These are phyloP conservation scores for Triticum turgidum DNA, from an alignment of 176 grass and related monocot genomes.

Conservation along the genomic window DNA sequence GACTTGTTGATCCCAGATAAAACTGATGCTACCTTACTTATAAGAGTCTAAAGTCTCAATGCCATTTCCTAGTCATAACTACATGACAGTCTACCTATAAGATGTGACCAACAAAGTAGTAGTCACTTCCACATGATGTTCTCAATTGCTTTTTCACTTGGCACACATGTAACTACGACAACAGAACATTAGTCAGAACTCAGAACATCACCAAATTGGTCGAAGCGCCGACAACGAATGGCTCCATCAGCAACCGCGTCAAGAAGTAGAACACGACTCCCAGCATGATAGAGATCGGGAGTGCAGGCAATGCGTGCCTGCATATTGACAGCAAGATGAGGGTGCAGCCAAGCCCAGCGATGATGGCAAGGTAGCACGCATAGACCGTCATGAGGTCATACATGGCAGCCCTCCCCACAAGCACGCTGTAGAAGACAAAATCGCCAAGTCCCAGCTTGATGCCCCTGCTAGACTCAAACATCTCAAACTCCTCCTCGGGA, in stretches of 20 bases:
- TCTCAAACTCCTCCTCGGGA: slow-evolving; percentile 58
- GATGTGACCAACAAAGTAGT: slow-evolving; percentile 36
- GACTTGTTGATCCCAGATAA: slow-evolving; percentile 5
- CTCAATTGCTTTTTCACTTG: not conserved
- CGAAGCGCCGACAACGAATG: slow-evolving; percentile 79
- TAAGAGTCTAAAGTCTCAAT: slow-evolving; percentile 17
- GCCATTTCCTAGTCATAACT: slow-evolving; percentile 26
- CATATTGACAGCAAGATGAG: slow-evolving; percentile 87
- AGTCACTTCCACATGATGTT: slow-evolving; percentile 17
- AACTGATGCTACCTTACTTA: not conserved
- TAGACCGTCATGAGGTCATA: slow-evolving; percentile 99
- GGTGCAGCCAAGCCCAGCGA: slow-evolving; percentile 96
- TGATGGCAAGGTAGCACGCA: slow-evolving; percentile 98
- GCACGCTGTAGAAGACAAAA: slow-evolving; percentile 97
- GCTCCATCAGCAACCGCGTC: slow-evolving; percentile 89
- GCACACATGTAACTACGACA: slow-evolving; percentile 15
- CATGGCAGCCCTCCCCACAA: slow-evolving; percentile 96
- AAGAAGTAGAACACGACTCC: slow-evolving; percentile 98
- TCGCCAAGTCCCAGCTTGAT: slow-evolving; percentile 90
- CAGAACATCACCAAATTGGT: slow-evolving; percentile 97
- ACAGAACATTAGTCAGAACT: slow-evolving; percentile 53
- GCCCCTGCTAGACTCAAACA: slow-evolving; percentile 78
- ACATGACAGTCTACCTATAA: slow-evolving; percentile 1
- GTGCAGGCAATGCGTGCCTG: slow-evolving; percentile 78
- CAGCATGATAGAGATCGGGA: slow-evolving; percentile 78